Percentiles rank a stretch among this genome's conserved stretches.
phyloP scores from a whole-genome alignment of 164 flowering plant genomes.

The Magnolia sinica region DNA sequence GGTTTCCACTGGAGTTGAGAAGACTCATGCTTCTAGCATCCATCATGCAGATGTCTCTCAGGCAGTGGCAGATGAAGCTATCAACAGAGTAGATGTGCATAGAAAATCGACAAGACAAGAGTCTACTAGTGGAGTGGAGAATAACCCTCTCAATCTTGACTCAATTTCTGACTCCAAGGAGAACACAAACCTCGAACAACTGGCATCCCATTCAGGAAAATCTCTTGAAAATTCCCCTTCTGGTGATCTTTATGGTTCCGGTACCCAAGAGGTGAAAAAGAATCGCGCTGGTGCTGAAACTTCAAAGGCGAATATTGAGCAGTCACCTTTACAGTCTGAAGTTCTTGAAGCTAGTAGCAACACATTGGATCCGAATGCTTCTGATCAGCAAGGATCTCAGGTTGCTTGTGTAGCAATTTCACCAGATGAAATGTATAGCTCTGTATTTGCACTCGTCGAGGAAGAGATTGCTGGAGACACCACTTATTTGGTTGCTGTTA shows the following conservation, averaged over 20 bases:
- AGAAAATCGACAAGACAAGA: conserved; percentile 15
- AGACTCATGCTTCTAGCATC: conserved; percentile 30
- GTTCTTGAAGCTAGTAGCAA: conserved; percentile 26
- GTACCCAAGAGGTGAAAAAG: conserved; percentile 22
- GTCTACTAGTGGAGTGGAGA: conserved; percentile 8
- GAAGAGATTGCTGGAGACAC: conserved; percentile 88
- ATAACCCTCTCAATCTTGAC: conserved; percentile 21
- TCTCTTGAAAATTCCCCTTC: conserved; percentile 4
- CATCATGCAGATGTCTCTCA: conserved; percentile 25
- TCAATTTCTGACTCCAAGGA: conserved; percentile 48
- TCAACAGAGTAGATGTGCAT: conserved; percentile 20
- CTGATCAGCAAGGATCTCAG: conserved; percentile 46
- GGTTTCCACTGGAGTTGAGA: conserved; percentile 23
- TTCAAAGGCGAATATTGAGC: conserved; percentile 22
- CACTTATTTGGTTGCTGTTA: conserved; percentile 68
- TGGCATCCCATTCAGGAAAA: conserved; percentile 12
- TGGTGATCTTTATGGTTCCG: conserved; percentile 11
- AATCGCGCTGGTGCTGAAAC: conserved; percentile 23
- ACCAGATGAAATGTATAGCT: conserved; percentile 80
- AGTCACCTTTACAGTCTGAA: conserved; percentile 37
- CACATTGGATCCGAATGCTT: conserved; percentile 34
- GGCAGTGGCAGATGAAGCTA: conserved; percentile 29
- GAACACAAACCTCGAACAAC: conserved; percentile 18
- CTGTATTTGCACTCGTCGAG: conserved; percentile 76
- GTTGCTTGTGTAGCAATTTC: conserved; percentile 68